phyloP scores from a whole-genome alignment of 768 basidiomycete species.

The Hortiboletus flavorubellus region DNA sequence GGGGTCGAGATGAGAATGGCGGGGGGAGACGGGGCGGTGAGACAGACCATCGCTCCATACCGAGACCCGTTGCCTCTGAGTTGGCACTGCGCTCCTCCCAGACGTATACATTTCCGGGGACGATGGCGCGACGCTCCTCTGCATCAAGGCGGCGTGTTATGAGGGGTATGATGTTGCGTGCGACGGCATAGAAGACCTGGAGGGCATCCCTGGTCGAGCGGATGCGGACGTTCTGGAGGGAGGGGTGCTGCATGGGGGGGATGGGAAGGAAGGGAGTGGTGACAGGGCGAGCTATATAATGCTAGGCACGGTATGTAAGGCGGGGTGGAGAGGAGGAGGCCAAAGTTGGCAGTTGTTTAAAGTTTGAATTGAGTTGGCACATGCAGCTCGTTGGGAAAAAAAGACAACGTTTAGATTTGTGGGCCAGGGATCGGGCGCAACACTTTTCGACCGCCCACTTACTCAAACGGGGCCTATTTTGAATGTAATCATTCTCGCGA shows the following conservation, averaged over 20 bases:
- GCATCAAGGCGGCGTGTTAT: conserved; percentile 81
- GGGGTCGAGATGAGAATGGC: not conserved
- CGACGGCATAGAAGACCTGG: conserved; percentile 77
- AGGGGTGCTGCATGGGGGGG: conserved; percentile 66
- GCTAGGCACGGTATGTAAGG: conserved; percentile 17
- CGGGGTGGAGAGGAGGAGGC: conserved; percentile 21
- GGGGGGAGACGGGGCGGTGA: not conserved
- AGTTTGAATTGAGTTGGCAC: conserved; percentile 57
- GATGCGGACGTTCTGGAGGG: conserved; percentile 71
- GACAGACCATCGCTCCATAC: conserved; percentile 78
- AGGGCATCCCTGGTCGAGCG: conserved; percentile 78
- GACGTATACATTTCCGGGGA: conserved; percentile 78
- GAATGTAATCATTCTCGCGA: too few relatives aligned
- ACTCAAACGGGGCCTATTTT: not conserved
- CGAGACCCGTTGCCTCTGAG: conserved; percentile 76
- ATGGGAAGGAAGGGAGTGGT: conserved; percentile 24
- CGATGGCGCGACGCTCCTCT: conserved; percentile 71
- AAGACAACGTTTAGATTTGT: conserved; percentile 13
- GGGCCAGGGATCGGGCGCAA: conserved; percentile 21
- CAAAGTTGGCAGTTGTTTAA: conserved; percentile 42
- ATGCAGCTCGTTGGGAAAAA: conserved; percentile 13
- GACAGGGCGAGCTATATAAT: conserved; percentile 38
- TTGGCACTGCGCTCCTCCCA: conserved; percentile 88
- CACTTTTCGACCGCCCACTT: not conserved
- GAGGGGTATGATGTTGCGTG: conserved; percentile 62